Conservation (phyloP, 1,284 basidiomycete genomes). For the Boletus mariae region DNA sequence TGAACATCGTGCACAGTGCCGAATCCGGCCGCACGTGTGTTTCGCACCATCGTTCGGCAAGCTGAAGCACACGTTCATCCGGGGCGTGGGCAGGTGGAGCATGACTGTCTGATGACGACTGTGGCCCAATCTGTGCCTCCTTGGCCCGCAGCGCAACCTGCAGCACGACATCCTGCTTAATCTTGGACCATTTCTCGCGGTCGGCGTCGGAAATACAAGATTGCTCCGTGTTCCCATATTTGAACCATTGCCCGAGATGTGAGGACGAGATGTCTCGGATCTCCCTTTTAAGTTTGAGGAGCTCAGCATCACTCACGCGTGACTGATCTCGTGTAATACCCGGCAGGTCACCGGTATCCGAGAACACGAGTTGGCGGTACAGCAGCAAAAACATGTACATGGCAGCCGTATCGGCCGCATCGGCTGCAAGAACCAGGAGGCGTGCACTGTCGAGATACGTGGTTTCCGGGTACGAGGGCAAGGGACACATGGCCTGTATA, state of each 20-base stretch:
- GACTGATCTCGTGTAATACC: constrained; percentile 24
- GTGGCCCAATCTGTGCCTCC: constrained; percentile 34
- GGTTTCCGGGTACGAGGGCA: constrained; percentile 71
- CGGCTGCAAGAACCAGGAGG: constrained; percentile 64
- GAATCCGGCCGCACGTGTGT: constrained; percentile 56
- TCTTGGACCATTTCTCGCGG: constrained; percentile 43
- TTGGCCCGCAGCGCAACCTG: constrained; percentile 65
- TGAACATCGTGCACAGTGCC: constrained; percentile 54
- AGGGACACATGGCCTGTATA: constrained; percentile 35
- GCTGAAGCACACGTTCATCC: constrained; percentile 47
- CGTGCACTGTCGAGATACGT: constrained; percentile 80
- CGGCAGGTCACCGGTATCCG: constrained; percentile 33
- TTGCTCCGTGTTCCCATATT: constrained; percentile 30
- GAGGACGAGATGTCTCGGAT: constrained; percentile 71
- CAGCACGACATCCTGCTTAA: constrained; percentile 58
- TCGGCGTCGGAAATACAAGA: constrained; percentile 36
- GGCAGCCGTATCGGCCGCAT: constrained; percentile 73
- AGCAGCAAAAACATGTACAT: constrained; percentile 80
- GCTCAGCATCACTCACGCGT: constrained; percentile 44
- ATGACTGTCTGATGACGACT: constrained; percentile 12
- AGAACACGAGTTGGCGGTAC: constrained; percentile 69
- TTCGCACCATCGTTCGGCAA: constrained; percentile 64
- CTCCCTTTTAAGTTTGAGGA: constrained; percentile 67
- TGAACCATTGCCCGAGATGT: constrained; percentile 54
- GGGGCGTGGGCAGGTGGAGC: constrained; percentile 36